These are phyloP conservation scores for Torrubiellomyces zombiae DNA, from an alignment of 2,329 filamentous ascomycete species.

Conservation along the genomic window DNA sequence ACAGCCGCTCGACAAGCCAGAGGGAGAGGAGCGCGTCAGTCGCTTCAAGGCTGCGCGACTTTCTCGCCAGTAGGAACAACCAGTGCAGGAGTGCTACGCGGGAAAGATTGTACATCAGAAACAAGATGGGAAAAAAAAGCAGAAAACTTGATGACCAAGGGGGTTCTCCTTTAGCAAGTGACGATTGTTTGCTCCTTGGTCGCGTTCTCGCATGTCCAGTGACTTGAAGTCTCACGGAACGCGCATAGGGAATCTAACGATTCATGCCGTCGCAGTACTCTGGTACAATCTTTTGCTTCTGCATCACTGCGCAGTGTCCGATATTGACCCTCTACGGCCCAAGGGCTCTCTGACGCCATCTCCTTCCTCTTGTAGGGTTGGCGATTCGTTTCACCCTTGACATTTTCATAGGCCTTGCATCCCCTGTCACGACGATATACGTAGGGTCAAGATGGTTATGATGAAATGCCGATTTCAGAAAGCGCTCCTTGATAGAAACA, in stretches of 20 bases:
- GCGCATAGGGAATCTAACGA: constrained; percentile 29
- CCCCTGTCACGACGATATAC: no score
- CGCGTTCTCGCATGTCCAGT: not conserved
- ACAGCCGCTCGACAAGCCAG: constrained; percentile 50
- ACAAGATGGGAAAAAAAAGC: no score
- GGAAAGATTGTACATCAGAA: no score
- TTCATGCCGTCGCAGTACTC: constrained; percentile 39
- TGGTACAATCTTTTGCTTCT: constrained; percentile 35
- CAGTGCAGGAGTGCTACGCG: no score
- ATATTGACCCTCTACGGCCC: constrained; percentile 23
- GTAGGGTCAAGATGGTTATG: no score
- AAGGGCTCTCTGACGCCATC: constrained; percentile 46
- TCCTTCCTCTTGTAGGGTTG: constrained; percentile 25
- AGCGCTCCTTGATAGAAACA: no score
- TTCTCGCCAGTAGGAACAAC: constrained; percentile 32
- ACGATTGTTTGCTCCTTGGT: not conserved
- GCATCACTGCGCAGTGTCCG: constrained; percentile 37
- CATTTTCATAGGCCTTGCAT: no score
- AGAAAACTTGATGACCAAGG: no score
- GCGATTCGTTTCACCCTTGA: constrained; percentile 49
- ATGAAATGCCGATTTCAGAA: no score
- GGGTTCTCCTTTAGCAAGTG: not conserved
- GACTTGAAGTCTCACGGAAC: constrained; percentile 8
- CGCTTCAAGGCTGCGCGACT: constrained; percentile 58
- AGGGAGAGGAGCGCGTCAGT: constrained; percentile 49